phyloP scores from a whole-genome alignment of 495 filamentous ascomycete genomes.

The Aspergillus cavernicola region DNA sequence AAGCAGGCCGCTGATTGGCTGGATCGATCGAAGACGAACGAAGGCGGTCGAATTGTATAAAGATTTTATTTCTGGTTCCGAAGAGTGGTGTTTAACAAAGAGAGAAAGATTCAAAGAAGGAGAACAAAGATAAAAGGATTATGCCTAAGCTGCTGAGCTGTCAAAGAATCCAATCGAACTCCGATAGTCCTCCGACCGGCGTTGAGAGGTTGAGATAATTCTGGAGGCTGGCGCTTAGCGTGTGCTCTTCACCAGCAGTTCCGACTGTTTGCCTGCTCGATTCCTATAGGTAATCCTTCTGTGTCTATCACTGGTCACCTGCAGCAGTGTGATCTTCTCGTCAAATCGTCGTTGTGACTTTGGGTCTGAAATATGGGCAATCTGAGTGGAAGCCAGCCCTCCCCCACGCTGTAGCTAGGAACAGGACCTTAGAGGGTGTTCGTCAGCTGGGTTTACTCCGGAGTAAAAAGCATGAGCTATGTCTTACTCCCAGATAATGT shows the following conservation, averaged over 20 bases:
- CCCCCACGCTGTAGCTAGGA: neutral
- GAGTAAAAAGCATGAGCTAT: too few relatives aligned
- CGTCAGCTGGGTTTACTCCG: too few relatives aligned
- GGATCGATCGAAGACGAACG: constrained; percentile 40
- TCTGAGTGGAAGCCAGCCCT: neutral
- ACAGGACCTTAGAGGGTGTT: neutral
- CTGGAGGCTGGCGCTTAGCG: constrained; percentile 16
- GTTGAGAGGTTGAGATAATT: constrained; percentile 12
- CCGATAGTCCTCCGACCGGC: constrained; percentile 1
- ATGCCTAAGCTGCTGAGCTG: neutral
- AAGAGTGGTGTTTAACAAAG: constrained; percentile 4
- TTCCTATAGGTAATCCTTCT: neutral
- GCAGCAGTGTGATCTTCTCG: neutral
- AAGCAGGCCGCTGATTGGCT: constrained; percentile 19
- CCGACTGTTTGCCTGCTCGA: neutral
- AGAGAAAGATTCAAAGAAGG: neutral
- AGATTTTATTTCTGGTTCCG: neutral
- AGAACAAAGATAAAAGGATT: neutral
- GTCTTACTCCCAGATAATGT: too few relatives aligned
- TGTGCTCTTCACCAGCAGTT: constrained; percentile 9
- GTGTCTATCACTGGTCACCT: constrained; percentile 4
- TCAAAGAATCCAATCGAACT: constrained; percentile 6
- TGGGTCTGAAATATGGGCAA: neutral
- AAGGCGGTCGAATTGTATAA: constrained; percentile 44
- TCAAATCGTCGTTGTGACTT: neutral